Evolutionary conservation across 2,329 filamentous ascomycete species (phyloP), one percentile per base, ranked within the genome.

Genomic region (Penicillium sp.): DNA sequence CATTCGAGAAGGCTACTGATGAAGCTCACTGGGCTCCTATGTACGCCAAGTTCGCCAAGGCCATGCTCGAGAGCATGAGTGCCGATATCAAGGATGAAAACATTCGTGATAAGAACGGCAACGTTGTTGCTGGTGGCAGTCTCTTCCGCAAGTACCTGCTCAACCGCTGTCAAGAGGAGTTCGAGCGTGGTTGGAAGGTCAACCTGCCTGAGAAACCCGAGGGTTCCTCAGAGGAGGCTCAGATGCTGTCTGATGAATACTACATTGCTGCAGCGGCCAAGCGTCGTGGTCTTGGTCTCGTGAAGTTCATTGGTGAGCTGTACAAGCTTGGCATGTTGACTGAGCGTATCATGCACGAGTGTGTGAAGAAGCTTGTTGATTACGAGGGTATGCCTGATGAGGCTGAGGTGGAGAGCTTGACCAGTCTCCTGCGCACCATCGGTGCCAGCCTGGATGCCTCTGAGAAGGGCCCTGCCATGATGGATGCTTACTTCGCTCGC

Each of bases 301-400:
- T 99, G 63, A 93, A 97, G 78, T 99, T 99, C 80, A 99, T 99
- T 72, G 95, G 95, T 81, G 95, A 99, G 79, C 86, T 99, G 46
- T 99, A 96, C 86, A 99, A 98, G 83, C 87, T 99, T 59, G 88
- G 90, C 74, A 99, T 99, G 95, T 85, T 99, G 76, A 99, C 95
- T 60, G 91, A 97, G 76, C 90, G 93, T 75, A 99, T 99, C 79
- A 99, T 99, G 95, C 93, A 99, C 81, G 91, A 97, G 78, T 99
- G 95, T 84, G 92, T 99, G 27, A 89, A 92, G 80, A 96, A 96
- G 78, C 85, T 99, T 62, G 90, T 99, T 65, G 93, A 99, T 78
- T 98, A 96, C 77, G 89, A 93, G 71, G 92, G 91, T 60, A 81
- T 91, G 59, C 95, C 95, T 45, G 95, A 99, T 68, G 95, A 99